Conservation (phyloP, 2,329 filamentous ascomycete genomes). For the Phialocephala subalpina region DNA sequence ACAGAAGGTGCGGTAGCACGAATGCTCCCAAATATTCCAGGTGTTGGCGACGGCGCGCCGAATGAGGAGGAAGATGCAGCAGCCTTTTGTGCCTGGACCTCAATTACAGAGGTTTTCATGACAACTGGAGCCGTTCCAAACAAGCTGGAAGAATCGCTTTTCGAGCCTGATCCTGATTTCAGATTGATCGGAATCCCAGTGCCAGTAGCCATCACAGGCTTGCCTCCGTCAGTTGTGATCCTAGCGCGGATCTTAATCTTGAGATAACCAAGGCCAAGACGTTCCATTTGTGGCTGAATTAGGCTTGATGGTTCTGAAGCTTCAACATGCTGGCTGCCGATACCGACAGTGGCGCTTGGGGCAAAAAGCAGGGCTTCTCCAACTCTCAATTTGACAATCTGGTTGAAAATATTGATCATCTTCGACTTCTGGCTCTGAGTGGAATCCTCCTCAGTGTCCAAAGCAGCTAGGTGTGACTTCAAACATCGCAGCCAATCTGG, state of each 20-base stretch:
- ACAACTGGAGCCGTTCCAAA: not conserved
- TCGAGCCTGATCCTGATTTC: not conserved
- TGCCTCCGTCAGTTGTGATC: constrained; percentile 53
- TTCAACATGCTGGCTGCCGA: constrained; percentile 2
- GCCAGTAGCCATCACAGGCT: constrained; percentile 45
- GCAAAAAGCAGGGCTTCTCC: constrained; percentile 59
- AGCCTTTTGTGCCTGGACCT: not conserved
- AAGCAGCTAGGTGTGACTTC: constrained; percentile 56
- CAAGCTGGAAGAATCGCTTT: not conserved
- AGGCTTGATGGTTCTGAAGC: not conserved
- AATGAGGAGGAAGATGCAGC: not conserved
- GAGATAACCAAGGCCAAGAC: constrained; percentile 45
- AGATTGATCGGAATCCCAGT: not conserved
- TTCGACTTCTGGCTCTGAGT: constrained; percentile 31
- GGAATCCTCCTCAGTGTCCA: constrained; percentile 39
- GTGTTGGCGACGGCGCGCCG: not conserved
- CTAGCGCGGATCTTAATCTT: constrained; percentile 50
- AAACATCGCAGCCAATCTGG: constrained; percentile 62
- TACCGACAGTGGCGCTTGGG: constrained; percentile 51
- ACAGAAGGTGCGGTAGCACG: not conserved
- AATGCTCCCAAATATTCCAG: not conserved
- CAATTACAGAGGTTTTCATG: not conserved
- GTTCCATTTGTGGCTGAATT: constrained; percentile 22
- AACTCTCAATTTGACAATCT: constrained; percentile 56
- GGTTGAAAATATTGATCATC: constrained; percentile 47